Evolutionary conservation across 768 basidiomycete species (phyloP), one percentile per base, ranked within the genome.

Genomic region (Myochromella boudieri): DNA sequence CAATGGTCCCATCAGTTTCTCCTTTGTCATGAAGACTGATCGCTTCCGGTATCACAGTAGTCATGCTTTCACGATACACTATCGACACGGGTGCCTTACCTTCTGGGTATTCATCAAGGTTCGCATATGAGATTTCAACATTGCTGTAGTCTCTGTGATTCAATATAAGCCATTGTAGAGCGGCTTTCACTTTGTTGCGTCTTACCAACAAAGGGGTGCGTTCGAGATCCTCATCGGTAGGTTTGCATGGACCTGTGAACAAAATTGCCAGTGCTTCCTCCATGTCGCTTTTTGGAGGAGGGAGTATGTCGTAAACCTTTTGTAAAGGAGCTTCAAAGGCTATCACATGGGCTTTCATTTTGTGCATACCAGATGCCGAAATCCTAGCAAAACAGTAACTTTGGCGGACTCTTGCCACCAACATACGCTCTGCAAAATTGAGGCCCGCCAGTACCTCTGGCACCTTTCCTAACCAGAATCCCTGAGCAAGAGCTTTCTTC

Each of bases 71-170:
- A 3, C 6, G 14, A 53, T 60, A 61, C n/a, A 57, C 54, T 33
- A 70, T 49, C 5, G 45, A 32, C 2, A 61, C 64, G 32, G 57
- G 61, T 4, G 58, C 58, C 28, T 20, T 52, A 44, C 50, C 46
- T 32, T 58, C 48, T 3, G 47, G 56, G 54, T 63, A 71, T 26
- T 29, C 3, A 1, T 37, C 21, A 10, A 66, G 42, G 43, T 60
- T 67, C 3, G 60, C 49, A 2, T 55, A 20, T 1, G 63, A 64
- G 15, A 71, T 67, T 0, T 52, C 36, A 1, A 71, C 29, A 38
- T 69, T 66, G 12, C 6, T 17, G 47, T 71, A 73, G 37, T 65
- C 63, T 0, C 9, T 1, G 50, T 71, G 68, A 47, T 72, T 72
- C 0, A 67, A 26, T 28, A 60, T 65, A 11, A 71, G 44, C 69